phyloP scores from a whole-genome alignment of 306 rosid genomes.

The Abrus pulchellus region DNA sequence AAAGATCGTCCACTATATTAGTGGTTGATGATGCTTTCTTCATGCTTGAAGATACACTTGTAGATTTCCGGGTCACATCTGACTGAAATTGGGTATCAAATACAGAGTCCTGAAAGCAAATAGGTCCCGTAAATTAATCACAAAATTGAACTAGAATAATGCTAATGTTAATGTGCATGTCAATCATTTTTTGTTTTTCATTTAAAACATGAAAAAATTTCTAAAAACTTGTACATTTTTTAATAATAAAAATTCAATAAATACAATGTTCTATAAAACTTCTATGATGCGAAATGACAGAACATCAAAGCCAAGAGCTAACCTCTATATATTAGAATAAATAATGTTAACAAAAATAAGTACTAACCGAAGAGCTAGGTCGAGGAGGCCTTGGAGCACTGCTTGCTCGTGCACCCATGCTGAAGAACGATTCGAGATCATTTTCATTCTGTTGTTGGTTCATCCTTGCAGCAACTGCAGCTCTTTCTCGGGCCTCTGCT shows the following conservation, averaged over 20 bases:
- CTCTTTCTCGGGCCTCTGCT: conserved; percentile 76
- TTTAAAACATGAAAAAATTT: conserved; percentile 34
- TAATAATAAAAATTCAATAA: conserved; percentile 31
- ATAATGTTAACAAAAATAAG: conserved; percentile 43
- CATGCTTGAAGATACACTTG: conserved; percentile 65
- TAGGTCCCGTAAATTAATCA: conserved; percentile 33
- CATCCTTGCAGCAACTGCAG: conserved; percentile 83
- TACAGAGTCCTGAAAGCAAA: conserved; percentile 62
- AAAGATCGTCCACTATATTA: conserved; percentile 87
- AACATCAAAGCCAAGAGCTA: conserved; percentile 14
- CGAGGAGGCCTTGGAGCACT: conserved; percentile 97
- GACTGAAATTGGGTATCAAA: conserved; percentile 79
- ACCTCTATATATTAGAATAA: conserved; percentile 14
- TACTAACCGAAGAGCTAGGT: conserved; percentile 77
- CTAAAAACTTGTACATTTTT: conserved; percentile 1
- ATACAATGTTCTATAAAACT: background rate
- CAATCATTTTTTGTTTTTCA: background rate
- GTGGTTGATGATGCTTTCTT: conserved; percentile 80
- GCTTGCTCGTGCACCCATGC: conserved; percentile 69
- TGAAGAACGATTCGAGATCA: conserved; percentile 88
- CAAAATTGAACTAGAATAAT: conserved; percentile 12
- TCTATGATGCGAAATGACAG: conserved; percentile 26
- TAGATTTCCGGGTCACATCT: conserved; percentile 63
- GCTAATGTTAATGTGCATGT: conserved; percentile 1
- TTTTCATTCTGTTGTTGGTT: conserved; percentile 81